Evolutionary conservation across 2,329 filamentous ascomycete genomes (phyloP).

Genomic region (Ramularia endophylla): DNA sequence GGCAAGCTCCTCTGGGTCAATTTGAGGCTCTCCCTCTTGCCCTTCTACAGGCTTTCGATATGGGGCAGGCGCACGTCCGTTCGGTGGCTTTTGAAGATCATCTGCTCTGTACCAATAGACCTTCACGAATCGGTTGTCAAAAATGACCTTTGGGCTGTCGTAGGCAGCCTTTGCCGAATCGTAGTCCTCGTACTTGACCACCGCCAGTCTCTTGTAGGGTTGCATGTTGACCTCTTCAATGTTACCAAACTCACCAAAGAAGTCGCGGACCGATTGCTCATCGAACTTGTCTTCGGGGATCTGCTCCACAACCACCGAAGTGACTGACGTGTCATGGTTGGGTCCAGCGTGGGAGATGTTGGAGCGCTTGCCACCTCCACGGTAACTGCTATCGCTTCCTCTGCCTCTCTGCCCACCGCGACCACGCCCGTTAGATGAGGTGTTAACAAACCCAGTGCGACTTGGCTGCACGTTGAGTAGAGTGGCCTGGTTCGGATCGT

Average conservation of each 20-base stretch:
- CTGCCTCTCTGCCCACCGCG: conserved; percentile 33
- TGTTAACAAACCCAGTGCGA: conserved; percentile 16
- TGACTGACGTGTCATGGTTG: conserved; percentile 56
- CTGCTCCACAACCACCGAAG: conserved; percentile 67
- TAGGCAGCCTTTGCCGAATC: conserved; percentile 64
- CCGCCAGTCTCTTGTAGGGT: conserved; percentile 59
- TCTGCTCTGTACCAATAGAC: conserved; percentile 66
- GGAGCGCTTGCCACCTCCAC: conserved; percentile 41
- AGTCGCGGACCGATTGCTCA: conserved; percentile 59
- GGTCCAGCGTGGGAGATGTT: conserved; percentile 61
- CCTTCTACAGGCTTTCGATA: conserved; percentile 12
- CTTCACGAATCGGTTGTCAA: conserved; percentile 80
- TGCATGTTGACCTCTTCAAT: conserved; percentile 61
- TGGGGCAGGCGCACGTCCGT: conserved; percentile 6
- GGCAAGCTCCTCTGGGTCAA: conserved; percentile 65
- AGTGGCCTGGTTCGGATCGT: conserved; percentile 53
- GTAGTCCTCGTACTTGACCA: conserved; percentile 64
- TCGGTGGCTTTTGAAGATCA: conserved; percentile 15
- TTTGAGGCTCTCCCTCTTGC: conserved; percentile 43
- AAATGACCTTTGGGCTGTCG: conserved; percentile 71
- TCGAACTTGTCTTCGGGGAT: conserved; percentile 67
- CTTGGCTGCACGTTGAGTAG: conserved; percentile 27
- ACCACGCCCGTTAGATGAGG: conserved; percentile 32
- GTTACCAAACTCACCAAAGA: conserved; percentile 67
- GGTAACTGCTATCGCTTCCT: conserved; percentile 26